Evolutionary conservation across 1,139 yeast species (phyloP).

Genomic region (Hansenula lynferdii): DNA sequence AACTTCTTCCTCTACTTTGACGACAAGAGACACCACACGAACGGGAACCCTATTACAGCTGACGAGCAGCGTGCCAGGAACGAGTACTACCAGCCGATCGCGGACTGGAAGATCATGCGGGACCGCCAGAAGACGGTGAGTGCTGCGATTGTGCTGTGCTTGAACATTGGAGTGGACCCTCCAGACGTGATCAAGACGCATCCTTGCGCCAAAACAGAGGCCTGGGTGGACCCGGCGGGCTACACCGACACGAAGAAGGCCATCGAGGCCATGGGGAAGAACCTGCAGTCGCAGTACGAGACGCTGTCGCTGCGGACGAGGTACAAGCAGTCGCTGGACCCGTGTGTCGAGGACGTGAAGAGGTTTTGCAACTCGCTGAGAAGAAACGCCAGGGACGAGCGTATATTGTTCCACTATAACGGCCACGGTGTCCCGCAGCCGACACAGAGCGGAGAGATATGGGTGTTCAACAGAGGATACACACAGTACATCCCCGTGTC

Average conservation of each 20-base stretch:
- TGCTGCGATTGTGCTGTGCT: slow-evolving; percentile 86
- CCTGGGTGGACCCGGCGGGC: slow-evolving; percentile 90
- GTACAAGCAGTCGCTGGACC: slow-evolving; percentile 88
- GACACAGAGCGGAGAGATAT: slow-evolving; percentile 94
- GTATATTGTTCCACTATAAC: slow-evolving; percentile 89
- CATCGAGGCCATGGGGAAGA: slow-evolving; percentile 85
- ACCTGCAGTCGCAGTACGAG: slow-evolving; percentile 84
- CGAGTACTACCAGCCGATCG: slow-evolving; percentile 59
- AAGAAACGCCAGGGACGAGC: slow-evolving; percentile 85
- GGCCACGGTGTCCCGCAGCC: slow-evolving; percentile 99
- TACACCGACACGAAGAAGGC: slow-evolving; percentile 88
- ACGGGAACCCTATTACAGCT: slow-evolving; percentile 76
- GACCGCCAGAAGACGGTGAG: slow-evolving; percentile 93
- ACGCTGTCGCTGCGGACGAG: slow-evolving; percentile 82
- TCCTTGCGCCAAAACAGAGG: slow-evolving; percentile 89
- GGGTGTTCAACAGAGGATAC: slow-evolving; percentile 97
- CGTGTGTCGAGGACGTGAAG: slow-evolving; percentile 93
- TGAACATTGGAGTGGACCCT: slow-evolving; percentile 94
- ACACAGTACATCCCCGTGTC: slow-evolving; percentile 97
- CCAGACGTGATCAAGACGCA: slow-evolving; percentile 94
- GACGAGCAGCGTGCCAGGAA: slow-evolving; percentile 39
- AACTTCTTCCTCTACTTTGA: slow-evolving; percentile 78
- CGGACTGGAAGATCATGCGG: slow-evolving; percentile 89
- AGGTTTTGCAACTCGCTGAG: slow-evolving; percentile 86
- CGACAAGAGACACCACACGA: slow-evolving; percentile 87